phyloP scores from a whole-genome alignment of 164 flowering plant genomes.

The Warburgia ugandensis region DNA sequence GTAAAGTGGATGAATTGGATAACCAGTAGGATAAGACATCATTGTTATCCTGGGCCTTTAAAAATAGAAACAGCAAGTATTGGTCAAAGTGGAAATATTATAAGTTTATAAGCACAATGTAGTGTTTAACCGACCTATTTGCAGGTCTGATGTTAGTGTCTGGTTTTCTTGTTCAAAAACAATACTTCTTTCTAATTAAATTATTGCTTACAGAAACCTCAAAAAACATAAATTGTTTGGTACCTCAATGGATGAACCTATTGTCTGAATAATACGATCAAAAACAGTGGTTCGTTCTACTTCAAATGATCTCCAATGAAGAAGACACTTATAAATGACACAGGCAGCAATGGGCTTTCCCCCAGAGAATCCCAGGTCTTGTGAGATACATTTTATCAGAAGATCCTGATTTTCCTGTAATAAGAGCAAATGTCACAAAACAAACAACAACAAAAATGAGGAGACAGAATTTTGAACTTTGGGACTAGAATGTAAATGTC shows the following conservation, averaged over 20 bases:
- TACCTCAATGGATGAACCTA: constrained; percentile 86
- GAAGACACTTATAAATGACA: constrained; percentile 88
- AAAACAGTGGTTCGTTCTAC: constrained; percentile 93
- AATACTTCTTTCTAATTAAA: no score
- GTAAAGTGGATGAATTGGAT: constrained; percentile 76
- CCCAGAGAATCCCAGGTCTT: constrained; percentile 81
- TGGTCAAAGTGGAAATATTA: no score
- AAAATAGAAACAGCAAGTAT: constrained; percentile 6
- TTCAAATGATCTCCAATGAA: constrained; percentile 99
- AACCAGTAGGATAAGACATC: constrained; percentile 82
- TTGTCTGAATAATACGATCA: constrained; percentile 90
- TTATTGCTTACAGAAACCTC: no score
- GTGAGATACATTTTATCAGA: constrained; percentile 77
- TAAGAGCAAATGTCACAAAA: not conserved
- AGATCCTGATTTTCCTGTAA: constrained; percentile 92
- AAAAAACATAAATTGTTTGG: no score
- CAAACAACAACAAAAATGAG: not conserved
- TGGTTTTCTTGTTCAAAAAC: no score
- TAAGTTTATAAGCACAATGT: no score
- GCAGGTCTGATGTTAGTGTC: no score
- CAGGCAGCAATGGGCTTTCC: constrained; percentile 91
- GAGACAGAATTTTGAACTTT: not conserved
- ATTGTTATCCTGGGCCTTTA: constrained; percentile 79
- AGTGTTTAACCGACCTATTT: no score
- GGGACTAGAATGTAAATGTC: not conserved